Evolutionary conservation across 2,329 filamentous ascomycete species (phyloP), one percentile per base, ranked within the genome.

Genomic region (Verticillium isaacii): DNA sequence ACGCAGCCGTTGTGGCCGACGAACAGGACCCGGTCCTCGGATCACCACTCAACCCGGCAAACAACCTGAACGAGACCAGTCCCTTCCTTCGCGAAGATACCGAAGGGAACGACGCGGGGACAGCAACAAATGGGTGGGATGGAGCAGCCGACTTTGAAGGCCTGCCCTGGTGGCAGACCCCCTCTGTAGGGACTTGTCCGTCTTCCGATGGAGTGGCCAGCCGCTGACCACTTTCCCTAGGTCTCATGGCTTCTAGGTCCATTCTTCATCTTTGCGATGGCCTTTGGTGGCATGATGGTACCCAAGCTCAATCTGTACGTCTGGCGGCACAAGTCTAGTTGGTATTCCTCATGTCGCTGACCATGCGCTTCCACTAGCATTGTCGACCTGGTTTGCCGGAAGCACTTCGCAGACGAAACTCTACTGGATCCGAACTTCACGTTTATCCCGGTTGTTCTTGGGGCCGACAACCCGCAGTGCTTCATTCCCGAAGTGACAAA

Each of bases 211-310:
- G 29, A 29, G 29, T 29, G 29, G 1, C 2, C 54, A 56, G 32
- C 29, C n/a, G 55, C 72, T 76, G 66, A 75, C 64, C 58, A 63
- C 61, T 41, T n/a, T 34, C 15, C 15, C 37, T 64, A 91, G 91
- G 85, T 96, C 59, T 91, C 83, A 74, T 98, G 93, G 91, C 81
- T 98, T 5, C 74, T 98, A 8, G 86, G 85, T 0, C 91, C 93
- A 0, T 95, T 93, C 74, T 82, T 90, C 61, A 75, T 97, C 55
- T 94, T 92, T 71, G 92, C 92, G 0, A 79, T 96, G 60, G 93
- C 93, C 0, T 94, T 95, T 74, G 95, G 94, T 36, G 92, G 92
- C 61, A 85, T 91, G 7, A 80, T 95, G 8, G 91, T 97, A 9
- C 93, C 94, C 11, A 95, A 90, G 73, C 82, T 97, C 65, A 96